Evolutionary conservation across 2,329 filamentous ascomycete genomes (phyloP).

Genomic region (Aspergillus tanneri): DNA sequence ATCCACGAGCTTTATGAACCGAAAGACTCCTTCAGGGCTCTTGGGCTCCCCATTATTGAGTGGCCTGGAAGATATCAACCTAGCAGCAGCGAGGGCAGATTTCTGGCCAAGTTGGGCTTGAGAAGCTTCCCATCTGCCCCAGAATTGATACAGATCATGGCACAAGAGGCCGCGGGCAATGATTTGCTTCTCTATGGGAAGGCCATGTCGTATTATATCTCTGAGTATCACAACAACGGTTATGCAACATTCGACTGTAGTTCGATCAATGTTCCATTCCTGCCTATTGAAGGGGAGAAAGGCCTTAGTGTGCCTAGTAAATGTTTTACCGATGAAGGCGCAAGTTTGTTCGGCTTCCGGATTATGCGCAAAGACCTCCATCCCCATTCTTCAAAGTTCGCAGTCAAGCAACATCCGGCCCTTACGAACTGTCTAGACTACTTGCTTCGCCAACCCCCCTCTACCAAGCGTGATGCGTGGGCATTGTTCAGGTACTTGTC

Average conservation of each 20-base stretch:
- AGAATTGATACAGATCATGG: constrained; percentile 77
- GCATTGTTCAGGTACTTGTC: constrained; percentile 81
- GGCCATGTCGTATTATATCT: constrained; percentile 78
- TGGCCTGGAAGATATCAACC: constrained; percentile 74
- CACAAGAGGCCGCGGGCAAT: constrained; percentile 55
- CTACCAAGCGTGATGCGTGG: constrained; percentile 63
- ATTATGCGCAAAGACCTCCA: constrained; percentile 76
- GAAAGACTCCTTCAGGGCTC: constrained; percentile 64
- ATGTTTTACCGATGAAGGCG: constrained; percentile 79
- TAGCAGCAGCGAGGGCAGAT: constrained; percentile 69
- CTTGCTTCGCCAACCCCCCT: constrained; percentile 70
- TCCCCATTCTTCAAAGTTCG: constrained; percentile 78
- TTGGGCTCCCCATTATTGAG: constrained; percentile 73
- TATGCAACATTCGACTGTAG: constrained; percentile 67
- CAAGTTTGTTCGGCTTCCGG: constrained; percentile 74
- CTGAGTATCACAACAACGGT: constrained; percentile 72
- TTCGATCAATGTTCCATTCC: constrained; percentile 57
- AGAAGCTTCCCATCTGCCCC: constrained; percentile 67
- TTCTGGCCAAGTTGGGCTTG: constrained; percentile 72
- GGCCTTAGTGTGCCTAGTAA: constrained; percentile 68
- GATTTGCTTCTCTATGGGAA: constrained; percentile 60
- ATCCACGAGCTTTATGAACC: constrained; percentile 81
- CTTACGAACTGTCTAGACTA: constrained; percentile 73
- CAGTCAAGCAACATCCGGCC: constrained; percentile 76
- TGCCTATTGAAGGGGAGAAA: constrained; percentile 69